Conservation (phyloP, 2,329 filamentous ascomycete species). For the Davidsoniella eucalypti region DNA sequence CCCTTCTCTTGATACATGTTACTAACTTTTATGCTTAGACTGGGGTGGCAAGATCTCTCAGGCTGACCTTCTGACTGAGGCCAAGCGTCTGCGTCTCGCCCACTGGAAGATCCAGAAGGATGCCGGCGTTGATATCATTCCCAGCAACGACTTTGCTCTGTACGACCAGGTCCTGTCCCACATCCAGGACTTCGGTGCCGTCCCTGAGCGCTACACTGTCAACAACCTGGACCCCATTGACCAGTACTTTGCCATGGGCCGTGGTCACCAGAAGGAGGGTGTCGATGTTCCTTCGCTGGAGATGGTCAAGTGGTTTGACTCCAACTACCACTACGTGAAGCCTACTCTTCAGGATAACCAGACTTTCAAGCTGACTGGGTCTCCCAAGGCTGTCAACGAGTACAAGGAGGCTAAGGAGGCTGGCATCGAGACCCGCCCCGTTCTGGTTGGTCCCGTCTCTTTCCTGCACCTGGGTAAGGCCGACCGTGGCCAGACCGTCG, state of each 20-base stretch:
- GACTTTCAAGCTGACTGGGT: constrained; percentile 73
- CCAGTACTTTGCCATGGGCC: constrained; percentile 98
- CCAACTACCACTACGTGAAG: constrained; percentile 99
- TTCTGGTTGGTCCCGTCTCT: constrained; percentile 87
- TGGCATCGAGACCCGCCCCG: constrained; percentile 81
- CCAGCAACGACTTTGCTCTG: constrained; percentile 98
- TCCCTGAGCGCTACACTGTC: constrained; percentile 85
- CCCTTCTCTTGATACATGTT: constrained; percentile 11
- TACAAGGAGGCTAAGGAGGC: constrained; percentile 97
- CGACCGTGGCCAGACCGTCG: constrained; percentile 82
- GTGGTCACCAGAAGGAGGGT: constrained; percentile 90
- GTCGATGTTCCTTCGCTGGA: constrained; percentile 88
- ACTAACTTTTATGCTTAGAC: constrained; percentile 23
- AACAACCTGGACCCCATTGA: constrained; percentile 77
- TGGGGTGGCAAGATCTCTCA: constrained; percentile 93
- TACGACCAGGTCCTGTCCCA: constrained; percentile 97
- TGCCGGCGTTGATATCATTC: constrained; percentile 92
- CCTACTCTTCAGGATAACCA: constrained; percentile 94
- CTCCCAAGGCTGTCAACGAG: constrained; percentile 86
- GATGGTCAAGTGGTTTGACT: constrained; percentile 99
- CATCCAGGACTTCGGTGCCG: constrained; percentile 91
- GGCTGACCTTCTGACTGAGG: constrained; percentile 79
- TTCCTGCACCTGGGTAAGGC: constrained; percentile 98
- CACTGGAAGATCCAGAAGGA: constrained; percentile 99
- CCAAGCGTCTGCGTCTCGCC: constrained; percentile 86